These are phyloP conservation scores for Trypanosomatidae sp. DNA, from an alignment of 208 protist genomes.

Conservation along the genomic window DNA sequence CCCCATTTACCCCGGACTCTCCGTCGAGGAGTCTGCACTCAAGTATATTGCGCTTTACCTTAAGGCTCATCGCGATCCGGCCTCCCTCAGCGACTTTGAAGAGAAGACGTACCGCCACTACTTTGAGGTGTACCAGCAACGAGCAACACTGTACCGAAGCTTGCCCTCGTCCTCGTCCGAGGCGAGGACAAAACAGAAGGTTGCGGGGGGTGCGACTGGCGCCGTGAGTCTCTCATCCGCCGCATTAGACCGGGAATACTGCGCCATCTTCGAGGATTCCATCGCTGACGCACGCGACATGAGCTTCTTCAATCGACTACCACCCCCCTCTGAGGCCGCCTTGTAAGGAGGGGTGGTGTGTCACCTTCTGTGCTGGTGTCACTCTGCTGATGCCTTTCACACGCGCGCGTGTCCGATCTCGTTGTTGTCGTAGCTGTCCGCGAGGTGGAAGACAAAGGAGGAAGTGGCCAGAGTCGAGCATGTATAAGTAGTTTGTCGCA, in stretches of 20 bases:
- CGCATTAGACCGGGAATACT: slow-evolving; percentile 7
- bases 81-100: slow-evolving; percentile 63
- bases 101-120: slow-evolving; percentile 62
- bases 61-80: slow-evolving; percentile 71
- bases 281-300: slow-evolving; percentile 3
- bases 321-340: slow-evolving; percentile 3
- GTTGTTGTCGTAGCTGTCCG: neutral
- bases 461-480: neutral
- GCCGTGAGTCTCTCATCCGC: neutral
- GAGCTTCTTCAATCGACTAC: slow-evolving; percentile 17
- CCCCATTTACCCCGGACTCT: slow-evolving; percentile 83
- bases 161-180: neutral
- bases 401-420: neutral
- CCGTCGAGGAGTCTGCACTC: slow-evolving; percentile 82
- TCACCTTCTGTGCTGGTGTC: neutral
- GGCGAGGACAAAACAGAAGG: neutral
- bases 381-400: neutral
- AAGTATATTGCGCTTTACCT: slow-evolving; percentile 90
- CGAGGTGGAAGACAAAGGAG: neutral
- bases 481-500: too few relatives aligned
- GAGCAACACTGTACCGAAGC: slow-evolving; percentile 59
- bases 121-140: slow-evolving; percentile 58
- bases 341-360: neutral
- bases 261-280: slow-evolving; percentile 4
- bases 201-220: neutral